Evolutionary conservation across 2,329 filamentous ascomycete species (phyloP), one percentile per base, ranked within the genome.

Genomic region (Chrysoporthe deuterocubensis): DNA sequence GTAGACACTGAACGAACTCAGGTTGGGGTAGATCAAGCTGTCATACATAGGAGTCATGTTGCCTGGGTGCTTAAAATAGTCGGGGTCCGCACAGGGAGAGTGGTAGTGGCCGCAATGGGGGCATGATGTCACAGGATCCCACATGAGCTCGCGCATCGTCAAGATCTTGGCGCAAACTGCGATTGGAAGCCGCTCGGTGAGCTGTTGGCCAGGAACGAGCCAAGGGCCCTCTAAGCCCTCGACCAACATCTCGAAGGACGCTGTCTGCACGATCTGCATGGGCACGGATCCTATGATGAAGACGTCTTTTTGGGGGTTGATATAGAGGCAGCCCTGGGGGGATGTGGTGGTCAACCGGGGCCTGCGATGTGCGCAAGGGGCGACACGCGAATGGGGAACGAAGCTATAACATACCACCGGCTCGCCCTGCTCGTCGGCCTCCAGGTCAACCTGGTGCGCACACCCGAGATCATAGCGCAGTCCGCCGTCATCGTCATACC

Each of bases 281-380:
- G 65, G 65, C 18, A 34, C 16, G 14, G 50, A 43, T 5, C 65
- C 65, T 52, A 21, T 64, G n/a, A 67, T 48, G 44, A 64, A 67
- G 5, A 44, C 44, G 34, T 67, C 65, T 18, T 32, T 59, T 8
- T 16, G 21, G 6, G 61, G 61, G 43, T 63, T 46, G 44, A 67
- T 54, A 37, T 67, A 67, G 6, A 67, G 18, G 34, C 44, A 56
- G 21, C 65, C 65, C 65, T 67, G 21, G 18, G 3, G 44, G 43
- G 18, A 43, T 26, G 4, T 1, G n/a, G 8, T 52, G 13, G 32
- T n/a, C 13, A 66, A 50, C 14, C 42, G 16, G 13, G 32, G 9
- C 26, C 9, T 26, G 9, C 5, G 0, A 7, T 11, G 18, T 62
- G 21, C 26, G 11, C 13, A 46, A 26, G 32, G 21, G n/a, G 1